Evolutionary conservation across 164 flowering plant species (phyloP).

Genomic region (Nymphaea colorata): DNA sequence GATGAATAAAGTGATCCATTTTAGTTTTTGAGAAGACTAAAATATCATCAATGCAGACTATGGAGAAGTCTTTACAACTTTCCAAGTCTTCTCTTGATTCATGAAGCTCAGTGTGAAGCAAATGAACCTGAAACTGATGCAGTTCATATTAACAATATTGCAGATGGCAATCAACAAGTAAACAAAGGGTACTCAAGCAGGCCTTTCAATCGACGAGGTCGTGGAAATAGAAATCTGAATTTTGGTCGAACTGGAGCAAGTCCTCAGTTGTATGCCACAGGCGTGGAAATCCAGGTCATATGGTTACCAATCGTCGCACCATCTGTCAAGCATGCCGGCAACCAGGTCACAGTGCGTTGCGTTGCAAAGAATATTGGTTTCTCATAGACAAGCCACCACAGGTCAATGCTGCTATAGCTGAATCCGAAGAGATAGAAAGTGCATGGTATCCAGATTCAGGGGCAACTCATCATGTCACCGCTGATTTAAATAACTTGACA

Average conservation of each 20-base stretch:
- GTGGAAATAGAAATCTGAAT: not conserved
- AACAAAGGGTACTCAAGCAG: not conserved
- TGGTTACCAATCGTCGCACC: not conserved
- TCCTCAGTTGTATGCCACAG: not conserved
- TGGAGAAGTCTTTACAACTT: no score
- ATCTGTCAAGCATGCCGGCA: not conserved
- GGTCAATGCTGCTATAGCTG: not conserved
- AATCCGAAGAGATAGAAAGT: not conserved
- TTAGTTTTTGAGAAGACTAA: no score
- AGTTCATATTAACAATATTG: no score
- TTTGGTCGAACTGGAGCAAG: not conserved
- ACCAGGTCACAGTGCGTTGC: not conserved
- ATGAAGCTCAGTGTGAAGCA: not conserved
- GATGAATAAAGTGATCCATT: no score
- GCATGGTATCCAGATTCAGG: not conserved
- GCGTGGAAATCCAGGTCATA: not conserved
- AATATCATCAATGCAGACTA: no score
- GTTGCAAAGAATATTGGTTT: not conserved
- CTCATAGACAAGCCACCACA: not conserved
- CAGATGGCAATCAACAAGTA: not conserved
- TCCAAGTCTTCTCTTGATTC: not conserved
- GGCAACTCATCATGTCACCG: not conserved
- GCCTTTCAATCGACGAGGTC: not conserved
- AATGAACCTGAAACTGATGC: not conserved
- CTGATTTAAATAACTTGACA: not conserved